These are phyloP conservation scores for Exidia glandulosa DNA, from an alignment of 768 basidiomycete species.

Conservation along the genomic window DNA sequence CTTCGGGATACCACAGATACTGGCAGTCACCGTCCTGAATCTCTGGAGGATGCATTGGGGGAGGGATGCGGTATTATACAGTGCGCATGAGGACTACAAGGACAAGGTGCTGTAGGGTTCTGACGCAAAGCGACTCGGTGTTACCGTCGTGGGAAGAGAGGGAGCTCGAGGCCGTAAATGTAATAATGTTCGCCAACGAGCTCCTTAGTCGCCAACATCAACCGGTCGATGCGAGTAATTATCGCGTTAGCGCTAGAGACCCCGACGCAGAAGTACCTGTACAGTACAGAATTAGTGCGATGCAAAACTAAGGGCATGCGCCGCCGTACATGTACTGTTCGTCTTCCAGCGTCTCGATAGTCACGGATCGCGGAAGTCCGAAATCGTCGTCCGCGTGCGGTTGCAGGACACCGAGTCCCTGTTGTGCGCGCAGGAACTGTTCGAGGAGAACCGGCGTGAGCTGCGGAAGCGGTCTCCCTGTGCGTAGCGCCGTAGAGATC, in stretches of 20 bases:
- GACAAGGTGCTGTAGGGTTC: too few species aligned
- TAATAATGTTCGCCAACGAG: slow-evolving; percentile 81
- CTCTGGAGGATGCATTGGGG: too few species aligned
- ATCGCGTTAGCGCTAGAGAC: slow-evolving; percentile 59
- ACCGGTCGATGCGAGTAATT: slow-evolving; percentile 58
- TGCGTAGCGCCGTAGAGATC: slow-evolving; percentile 64
- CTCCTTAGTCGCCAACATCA: slow-evolving; percentile 78
- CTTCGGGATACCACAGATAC: too few species aligned
- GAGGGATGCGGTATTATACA: too few species aligned
- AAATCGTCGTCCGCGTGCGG: slow-evolving; percentile 65
- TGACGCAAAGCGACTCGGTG: too few species aligned
- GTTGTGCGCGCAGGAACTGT: slow-evolving; percentile 34
- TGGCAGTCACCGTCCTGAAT: too few species aligned
- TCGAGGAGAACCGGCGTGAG: slow-evolving; percentile 68
- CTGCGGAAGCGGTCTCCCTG: slow-evolving; percentile 68
- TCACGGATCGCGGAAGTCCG: slow-evolving; percentile 59
- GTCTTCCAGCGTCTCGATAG: slow-evolving; percentile 60
- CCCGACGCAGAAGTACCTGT: slow-evolving; percentile 60
- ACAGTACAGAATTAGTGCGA: neutral
- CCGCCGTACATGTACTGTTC: slow-evolving; percentile 75
- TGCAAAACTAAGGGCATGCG: slow-evolving; percentile 4
- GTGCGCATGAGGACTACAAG: too few species aligned
- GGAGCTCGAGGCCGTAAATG: slow-evolving; percentile 42
- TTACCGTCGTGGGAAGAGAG: too few species aligned
- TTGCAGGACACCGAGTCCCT: slow-evolving; percentile 57